These are phyloP conservation scores for Saccharomycopsis oosterbeekiorum DNA, from an alignment of 805 yeast genomes.

Conservation along the genomic window DNA sequence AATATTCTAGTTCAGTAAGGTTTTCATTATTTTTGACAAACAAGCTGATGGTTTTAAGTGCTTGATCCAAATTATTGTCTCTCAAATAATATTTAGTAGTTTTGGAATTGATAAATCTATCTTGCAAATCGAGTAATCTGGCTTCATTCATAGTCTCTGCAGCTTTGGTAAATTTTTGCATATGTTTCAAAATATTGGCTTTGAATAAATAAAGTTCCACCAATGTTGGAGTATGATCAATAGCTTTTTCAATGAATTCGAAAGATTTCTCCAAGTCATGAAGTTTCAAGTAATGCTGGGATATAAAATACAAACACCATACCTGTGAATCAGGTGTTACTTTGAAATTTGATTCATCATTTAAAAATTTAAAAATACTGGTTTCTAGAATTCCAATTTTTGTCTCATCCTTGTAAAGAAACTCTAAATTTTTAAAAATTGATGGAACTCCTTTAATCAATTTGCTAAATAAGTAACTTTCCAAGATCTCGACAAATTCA, in stretches of 20 bases:
- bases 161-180: slow-evolving; percentile 54
- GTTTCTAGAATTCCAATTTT: slow-evolving; percentile 37
- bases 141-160: slow-evolving; percentile 59
- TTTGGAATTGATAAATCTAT: slow-evolving; percentile 83
- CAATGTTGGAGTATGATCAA: slow-evolving; percentile 69
- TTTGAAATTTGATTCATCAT: slow-evolving; percentile 17
- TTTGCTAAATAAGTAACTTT: slow-evolving; percentile 47
- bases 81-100: slow-evolving; percentile 76
- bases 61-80: slow-evolving; percentile 64
- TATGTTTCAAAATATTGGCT: slow-evolving; percentile 70
- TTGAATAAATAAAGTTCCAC: slow-evolving; percentile 75
- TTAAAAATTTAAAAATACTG: slow-evolving; percentile 42
- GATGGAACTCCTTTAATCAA: slow-evolving; percentile 83
- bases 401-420: slow-evolving; percentile 45
- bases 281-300: slow-evolving; percentile 62
- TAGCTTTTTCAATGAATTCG: slow-evolving; percentile 48
- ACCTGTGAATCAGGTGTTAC: slow-evolving; percentile 28
- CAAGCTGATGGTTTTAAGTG: slow-evolving; percentile 60
- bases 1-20: slow-evolving; percentile 76
- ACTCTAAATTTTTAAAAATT: slow-evolving; percentile 75
- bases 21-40: slow-evolving; percentile 81
- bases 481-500: slow-evolving; percentile 37
- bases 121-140: slow-evolving; percentile 72
- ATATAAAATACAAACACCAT: slow-evolving; percentile 71
- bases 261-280: slow-evolving; percentile 47